These are phyloP conservation scores for Fusarium praegraminearum DNA, from an alignment of 2,329 filamentous ascomycete species.

Conservation along the genomic window DNA sequence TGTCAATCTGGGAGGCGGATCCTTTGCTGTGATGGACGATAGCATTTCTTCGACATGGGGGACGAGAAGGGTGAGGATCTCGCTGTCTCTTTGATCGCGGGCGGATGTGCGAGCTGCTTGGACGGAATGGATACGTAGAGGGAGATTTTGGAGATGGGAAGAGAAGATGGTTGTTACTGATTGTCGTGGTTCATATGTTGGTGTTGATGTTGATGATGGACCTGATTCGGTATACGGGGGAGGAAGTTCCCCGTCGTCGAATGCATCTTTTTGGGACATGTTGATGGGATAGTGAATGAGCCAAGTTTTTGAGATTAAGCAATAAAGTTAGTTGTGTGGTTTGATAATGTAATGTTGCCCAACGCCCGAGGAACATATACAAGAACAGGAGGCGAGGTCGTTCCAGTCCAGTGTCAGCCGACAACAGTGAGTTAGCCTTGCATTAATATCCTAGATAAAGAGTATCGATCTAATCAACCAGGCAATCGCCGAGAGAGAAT, in stretches of 20 bases:
- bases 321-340: conserved; percentile 2
- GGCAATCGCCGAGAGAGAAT: conserved; percentile 10
- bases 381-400: neutral
- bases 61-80: conserved; percentile 55
- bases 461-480: conserved; percentile 3
- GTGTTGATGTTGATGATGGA: conserved; percentile 20
- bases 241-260: conserved; percentile 40
- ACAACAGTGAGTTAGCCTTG: conserved; percentile 35
- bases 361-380: conserved; percentile 24
- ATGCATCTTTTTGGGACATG: conserved; percentile 34
- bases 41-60: conserved; percentile 59
- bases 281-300: neutral
- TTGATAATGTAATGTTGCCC: conserved; percentile 1
- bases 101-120: conserved; percentile 51
- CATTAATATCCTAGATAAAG: conserved; percentile 1
- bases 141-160: conserved; percentile 54
- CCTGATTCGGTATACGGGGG: conserved; percentile 44
- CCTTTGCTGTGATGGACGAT: conserved; percentile 51
- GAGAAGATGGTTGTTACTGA: conserved; percentile 50
- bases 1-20: conserved; percentile 51
- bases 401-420: conserved; percentile 18
- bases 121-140: conserved; percentile 53
- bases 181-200: conserved; percentile 7
- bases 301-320: conserved; percentile 3
- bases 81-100: conserved; percentile 55